Conservation (phyloP, 805 yeast genomes). For the Priceomyces medius region DNA sequence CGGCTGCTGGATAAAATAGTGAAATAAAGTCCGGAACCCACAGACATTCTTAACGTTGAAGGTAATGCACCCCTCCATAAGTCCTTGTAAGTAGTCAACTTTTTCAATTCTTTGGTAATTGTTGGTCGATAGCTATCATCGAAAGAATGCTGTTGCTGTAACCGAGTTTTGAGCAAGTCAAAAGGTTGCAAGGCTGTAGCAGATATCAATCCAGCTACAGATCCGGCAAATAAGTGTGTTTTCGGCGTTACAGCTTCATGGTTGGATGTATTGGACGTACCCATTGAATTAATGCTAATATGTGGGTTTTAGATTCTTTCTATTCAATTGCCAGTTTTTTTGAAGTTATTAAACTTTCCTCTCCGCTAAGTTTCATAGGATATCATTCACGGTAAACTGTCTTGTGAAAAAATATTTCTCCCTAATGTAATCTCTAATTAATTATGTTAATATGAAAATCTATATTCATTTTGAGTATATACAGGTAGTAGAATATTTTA, state of each 20-base stretch:
- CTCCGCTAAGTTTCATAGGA: too few species aligned
- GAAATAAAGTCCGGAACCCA: slow-evolving; percentile 86
- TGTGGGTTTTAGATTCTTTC: background rate
- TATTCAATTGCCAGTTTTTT: too few species aligned
- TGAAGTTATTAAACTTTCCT: too few species aligned
- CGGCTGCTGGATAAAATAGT: slow-evolving; percentile 68
- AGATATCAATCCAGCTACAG: slow-evolving; percentile 78
- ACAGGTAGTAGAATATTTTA: background rate
- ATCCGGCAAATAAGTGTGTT: slow-evolving; percentile 73
- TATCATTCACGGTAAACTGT: too few species aligned
- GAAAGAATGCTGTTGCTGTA: slow-evolving; percentile 48
- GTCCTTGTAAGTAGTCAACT: slow-evolving; percentile 41
- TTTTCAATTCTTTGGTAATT: slow-evolving; percentile 42
- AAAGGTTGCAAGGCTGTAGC: slow-evolving; percentile 83
- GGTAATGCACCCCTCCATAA: slow-evolving; percentile 96
- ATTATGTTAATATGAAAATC: too few species aligned
- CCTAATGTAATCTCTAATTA: too few species aligned
- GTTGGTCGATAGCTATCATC: slow-evolving; percentile 25
- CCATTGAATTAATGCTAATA: background rate
- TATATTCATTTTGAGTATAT: too few species aligned
- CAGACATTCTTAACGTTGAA: slow-evolving; percentile 82
- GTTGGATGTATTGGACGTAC: background rate
- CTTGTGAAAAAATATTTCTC: too few species aligned
- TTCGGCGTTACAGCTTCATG: slow-evolving; percentile 5
- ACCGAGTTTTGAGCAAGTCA: slow-evolving; percentile 82